These are phyloP conservation scores for Botrytis hyacinthi DNA, from an alignment of 2,329 filamentous ascomycete species.

Conservation along the genomic window DNA sequence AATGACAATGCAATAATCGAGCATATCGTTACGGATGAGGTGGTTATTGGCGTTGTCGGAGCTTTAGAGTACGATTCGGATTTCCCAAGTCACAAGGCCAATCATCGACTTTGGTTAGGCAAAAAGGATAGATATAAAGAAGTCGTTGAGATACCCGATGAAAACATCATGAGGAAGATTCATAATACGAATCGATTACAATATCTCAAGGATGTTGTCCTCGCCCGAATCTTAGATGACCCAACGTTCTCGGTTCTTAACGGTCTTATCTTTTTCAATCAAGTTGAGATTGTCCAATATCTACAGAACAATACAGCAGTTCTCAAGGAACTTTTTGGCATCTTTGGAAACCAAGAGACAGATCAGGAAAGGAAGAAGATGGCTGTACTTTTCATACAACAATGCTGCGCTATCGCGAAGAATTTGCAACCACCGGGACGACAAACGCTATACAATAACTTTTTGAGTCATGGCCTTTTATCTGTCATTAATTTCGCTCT, in stretches of 20 bases:
- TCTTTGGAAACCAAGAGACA: conserved; percentile 67
- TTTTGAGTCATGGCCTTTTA: conserved; percentile 82
- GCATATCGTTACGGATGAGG: conserved; percentile 83
- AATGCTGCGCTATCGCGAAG: conserved; percentile 92
- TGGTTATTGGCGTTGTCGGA: conserved; percentile 88
- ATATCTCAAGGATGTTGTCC: conserved; percentile 97
- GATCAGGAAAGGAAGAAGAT: conserved; percentile 81
- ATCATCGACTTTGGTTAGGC: conserved; percentile 88
- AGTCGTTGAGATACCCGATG: conserved; percentile 87
- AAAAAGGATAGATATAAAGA: conserved; percentile 92
- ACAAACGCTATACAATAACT: conserved; percentile 82
- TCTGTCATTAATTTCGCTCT: conserved; percentile 90
- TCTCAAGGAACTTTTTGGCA: conserved; percentile 79
- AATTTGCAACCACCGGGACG: conserved; percentile 83
- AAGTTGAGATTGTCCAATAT: conserved; percentile 95
- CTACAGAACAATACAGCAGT: conserved; percentile 80
- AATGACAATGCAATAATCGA: conserved; percentile 97
- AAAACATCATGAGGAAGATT: conserved; percentile 80
- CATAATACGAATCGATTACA: conserved; percentile 94
- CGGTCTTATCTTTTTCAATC: conserved; percentile 97
- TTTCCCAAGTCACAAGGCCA: conserved; percentile 95
- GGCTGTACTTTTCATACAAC: conserved; percentile 92
- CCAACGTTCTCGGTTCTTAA: conserved; percentile 97
- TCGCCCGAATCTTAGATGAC: conserved; percentile 93
- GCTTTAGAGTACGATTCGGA: conserved; percentile 97